phyloP scores from a whole-genome alignment of 2,329 filamentous ascomycete species.

The Tetracladium maxilliforme region DNA sequence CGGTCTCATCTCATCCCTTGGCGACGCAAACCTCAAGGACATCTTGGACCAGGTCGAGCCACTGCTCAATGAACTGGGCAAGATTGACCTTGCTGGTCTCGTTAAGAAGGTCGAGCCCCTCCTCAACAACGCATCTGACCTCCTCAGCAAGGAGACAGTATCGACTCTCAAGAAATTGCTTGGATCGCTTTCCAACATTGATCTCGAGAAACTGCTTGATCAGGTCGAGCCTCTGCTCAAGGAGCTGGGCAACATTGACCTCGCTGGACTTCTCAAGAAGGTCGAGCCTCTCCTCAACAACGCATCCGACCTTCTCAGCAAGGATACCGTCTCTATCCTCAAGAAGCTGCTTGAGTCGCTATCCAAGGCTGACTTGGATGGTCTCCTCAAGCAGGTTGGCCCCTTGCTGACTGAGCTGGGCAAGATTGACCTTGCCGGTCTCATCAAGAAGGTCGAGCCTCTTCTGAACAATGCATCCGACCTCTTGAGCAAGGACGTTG shows the following conservation, averaged over 20 bases:
- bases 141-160: too few species aligned
- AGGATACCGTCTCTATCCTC: constrained; percentile 7
- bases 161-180: constrained; percentile 7
- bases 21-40: constrained; percentile 18
- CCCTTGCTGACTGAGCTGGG: constrained; percentile 16
- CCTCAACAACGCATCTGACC: neutral
- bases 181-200: constrained; percentile 17
- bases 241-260: constrained; percentile 15
- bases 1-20: constrained; percentile 17
- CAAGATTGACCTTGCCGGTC: constrained; percentile 7
- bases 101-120: constrained; percentile 7
- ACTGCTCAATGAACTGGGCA: constrained; percentile 13
- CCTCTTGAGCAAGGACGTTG: too few species aligned
- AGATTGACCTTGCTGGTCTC: constrained; percentile 7
- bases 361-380: constrained; percentile 18
- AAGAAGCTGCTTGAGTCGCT: constrained; percentile 20
- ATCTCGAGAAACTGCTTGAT: constrained; percentile 18
- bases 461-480: neutral
- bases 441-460: constrained; percentile 11
- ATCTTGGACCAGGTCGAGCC: constrained; percentile 18
- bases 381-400: constrained; percentile 16
- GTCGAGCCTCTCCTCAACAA: constrained; percentile 8
- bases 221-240: constrained; percentile 9
- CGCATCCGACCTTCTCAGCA: neutral
- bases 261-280: constrained; percentile 16